These are phyloP conservation scores for Ustilago trichophora DNA, from an alignment of 1,284 basidiomycete species.

Conservation along the genomic window DNA sequence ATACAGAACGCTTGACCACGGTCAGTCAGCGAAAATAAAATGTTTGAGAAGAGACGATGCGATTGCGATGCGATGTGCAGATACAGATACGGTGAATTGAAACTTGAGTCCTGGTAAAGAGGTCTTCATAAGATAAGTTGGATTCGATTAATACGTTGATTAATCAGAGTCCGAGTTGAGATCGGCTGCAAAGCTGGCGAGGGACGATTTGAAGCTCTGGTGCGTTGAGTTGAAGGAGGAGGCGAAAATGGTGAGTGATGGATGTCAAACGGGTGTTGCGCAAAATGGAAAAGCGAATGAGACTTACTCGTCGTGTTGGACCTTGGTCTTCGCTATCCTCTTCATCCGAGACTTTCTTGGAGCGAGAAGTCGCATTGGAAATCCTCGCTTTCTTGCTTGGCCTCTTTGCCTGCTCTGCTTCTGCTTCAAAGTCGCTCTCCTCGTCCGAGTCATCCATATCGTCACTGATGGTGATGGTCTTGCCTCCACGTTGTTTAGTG, in stretches of 20 bases:
- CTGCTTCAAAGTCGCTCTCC: slow-evolving; percentile 25
- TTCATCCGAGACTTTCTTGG: slow-evolving; percentile 5
- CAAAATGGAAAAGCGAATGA: too few relatives aligned
- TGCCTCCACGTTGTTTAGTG: too few relatives aligned
- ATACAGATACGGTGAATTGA: too few relatives aligned
- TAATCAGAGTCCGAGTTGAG: slow-evolving; percentile 46
- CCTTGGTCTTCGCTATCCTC: slow-evolving; percentile 33
- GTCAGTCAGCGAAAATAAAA: background rate
- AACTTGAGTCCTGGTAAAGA: too few relatives aligned
- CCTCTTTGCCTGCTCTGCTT: background rate
- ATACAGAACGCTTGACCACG: too few relatives aligned
- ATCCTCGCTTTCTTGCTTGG: background rate
- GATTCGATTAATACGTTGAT: background rate
- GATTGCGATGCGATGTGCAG: too few relatives aligned
- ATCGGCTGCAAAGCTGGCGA: slow-evolving; percentile 44
- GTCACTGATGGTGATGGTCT: background rate
- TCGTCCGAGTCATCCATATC: slow-evolving; percentile 9
- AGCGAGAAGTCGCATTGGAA: background rate
- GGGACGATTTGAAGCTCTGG: slow-evolving; percentile 38
- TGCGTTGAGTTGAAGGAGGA: too few relatives aligned
- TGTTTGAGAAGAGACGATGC: background rate
- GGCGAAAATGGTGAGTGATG: background rate
- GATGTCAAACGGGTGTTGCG: too few relatives aligned
- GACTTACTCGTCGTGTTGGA: slow-evolving; percentile 17
- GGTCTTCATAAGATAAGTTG: too few relatives aligned